Evolutionary conservation across 805 yeast genomes (phyloP), one percentile per base, ranked within the genome.

Genomic region (Pichia thaimueangensis): DNA sequence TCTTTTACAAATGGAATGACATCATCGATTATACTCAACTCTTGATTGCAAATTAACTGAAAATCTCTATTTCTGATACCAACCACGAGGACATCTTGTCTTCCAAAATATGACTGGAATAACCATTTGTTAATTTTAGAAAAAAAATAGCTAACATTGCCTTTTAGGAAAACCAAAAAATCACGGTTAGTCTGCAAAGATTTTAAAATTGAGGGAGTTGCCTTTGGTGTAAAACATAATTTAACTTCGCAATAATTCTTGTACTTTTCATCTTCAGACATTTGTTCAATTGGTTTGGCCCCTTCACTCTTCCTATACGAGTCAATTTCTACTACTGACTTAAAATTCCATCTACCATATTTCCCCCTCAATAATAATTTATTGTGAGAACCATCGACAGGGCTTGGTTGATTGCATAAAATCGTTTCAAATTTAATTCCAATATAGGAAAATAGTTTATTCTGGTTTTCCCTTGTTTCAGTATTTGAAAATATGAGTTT

Each of bases 401-500:
- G 35, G 13, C 29, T 25, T 20, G 28, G 23, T 13, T 38, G 35
- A 23, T 38, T 34, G 6, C 41, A 39, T 6, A 49, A 19, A 22
- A 49, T n/a, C 8, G 41, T 37, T 25, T 50, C 53, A 35, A 50
- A 49, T 21, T 46, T 44, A 15, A 42, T 12, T 9, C 53, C 53
- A 21, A 50, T 48, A 33, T 43, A 51, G 19, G 49, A 30, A 17
- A 37, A 25, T 15, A 38, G 22, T 30, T 19, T 20, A 20, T 39
- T 21, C 13, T 49, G 45, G 12, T 27, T 23, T 12, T 10, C 17
- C 11, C 55, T 35, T n/a, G 45, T 41, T 3, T 24, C n/a, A 3
- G 46, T 46, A 25, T 35, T 35, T 2, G 46, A 37, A 41, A 48
- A 36, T 7, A 48, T 43, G n/a, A 43, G 22, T 31, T 46, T 43